Conservation (phyloP, 164 flowering plant genomes). For the Magnolia kwangsiensis region DNA sequence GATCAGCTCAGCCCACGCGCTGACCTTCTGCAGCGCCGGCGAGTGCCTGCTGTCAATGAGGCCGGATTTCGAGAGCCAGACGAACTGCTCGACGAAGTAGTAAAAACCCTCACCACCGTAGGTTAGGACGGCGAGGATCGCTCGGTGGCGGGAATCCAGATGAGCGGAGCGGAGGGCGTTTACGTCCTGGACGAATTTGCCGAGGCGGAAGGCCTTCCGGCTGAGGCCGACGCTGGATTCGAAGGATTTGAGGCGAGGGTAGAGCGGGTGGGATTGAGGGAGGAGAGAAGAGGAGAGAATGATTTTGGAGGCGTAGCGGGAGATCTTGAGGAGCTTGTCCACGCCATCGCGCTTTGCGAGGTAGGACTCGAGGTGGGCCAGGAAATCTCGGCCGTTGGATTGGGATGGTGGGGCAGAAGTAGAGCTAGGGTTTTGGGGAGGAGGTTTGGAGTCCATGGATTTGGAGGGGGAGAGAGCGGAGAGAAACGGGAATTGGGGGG, state of each 20-base stretch:
- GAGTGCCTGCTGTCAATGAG: slow-evolving; percentile 47
- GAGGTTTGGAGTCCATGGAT: neutral
- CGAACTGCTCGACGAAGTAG: slow-evolving; percentile 78
- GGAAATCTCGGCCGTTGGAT: slow-evolving; percentile 43
- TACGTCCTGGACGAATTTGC: slow-evolving; percentile 85
- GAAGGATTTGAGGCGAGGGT: slow-evolving; percentile 56
- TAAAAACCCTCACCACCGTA: slow-evolving; percentile 86
- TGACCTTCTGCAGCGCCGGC: slow-evolving; percentile 41
- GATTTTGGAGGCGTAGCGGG: slow-evolving; percentile 86
- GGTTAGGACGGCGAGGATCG: slow-evolving; percentile 51
- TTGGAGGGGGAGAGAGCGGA: neutral
- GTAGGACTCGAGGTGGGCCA: slow-evolving; percentile 68
- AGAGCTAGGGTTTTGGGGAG: neutral
- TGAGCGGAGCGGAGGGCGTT: slow-evolving; percentile 50
- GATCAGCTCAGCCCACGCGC: slow-evolving; percentile 84
- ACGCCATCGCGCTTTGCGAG: slow-evolving; percentile 89
- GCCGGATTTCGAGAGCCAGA: slow-evolving; percentile 82
- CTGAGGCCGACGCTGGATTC: slow-evolving; percentile 85
- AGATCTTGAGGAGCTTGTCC: slow-evolving; percentile 92
- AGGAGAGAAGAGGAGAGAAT: slow-evolving; percentile 62
- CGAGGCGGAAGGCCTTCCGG: slow-evolving; percentile 90
- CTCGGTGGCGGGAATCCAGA: slow-evolving; percentile 27
- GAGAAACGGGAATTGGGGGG: no score
- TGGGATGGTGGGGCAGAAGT: neutral
- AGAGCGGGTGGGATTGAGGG: slow-evolving; percentile 28